A percentile compares a stretch with the other conserved stretches of the same genome.
These are phyloP conservation scores for Thermoascus crustaceus DNA, from an alignment of 2,329 filamentous ascomycete genomes.

Conservation along the genomic window DNA sequence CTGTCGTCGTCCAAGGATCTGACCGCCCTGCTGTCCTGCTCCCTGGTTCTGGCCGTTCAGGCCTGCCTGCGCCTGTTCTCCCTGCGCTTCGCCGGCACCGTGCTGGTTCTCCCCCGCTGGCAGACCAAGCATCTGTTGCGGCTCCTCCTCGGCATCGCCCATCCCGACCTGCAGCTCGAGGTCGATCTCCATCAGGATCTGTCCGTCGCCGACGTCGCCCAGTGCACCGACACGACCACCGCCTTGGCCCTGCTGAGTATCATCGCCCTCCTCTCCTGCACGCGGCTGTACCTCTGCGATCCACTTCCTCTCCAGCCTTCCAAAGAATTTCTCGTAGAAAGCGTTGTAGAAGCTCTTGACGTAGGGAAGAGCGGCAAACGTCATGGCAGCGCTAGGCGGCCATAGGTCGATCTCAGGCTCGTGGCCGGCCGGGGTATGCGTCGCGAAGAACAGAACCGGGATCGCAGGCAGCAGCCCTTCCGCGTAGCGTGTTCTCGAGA, in stretches of 20 bases:
- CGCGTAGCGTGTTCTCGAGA: constrained; percentile 57
- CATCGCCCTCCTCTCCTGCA: constrained; percentile 33
- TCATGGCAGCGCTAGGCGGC: constrained; percentile 59
- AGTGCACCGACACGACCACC: constrained; percentile 21
- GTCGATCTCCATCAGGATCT: constrained; percentile 42
- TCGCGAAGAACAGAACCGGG: constrained; percentile 49
- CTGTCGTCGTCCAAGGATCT: constrained; percentile 31
- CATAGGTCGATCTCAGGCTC: constrained; percentile 50
- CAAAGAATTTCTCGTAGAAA: constrained; percentile 53
- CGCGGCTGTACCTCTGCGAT: constrained; percentile 55
- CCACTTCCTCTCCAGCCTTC: constrained; percentile 52
- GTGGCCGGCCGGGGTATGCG: constrained; percentile 33
- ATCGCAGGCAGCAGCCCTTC: constrained; percentile 57
- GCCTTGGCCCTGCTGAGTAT: constrained; percentile 26
- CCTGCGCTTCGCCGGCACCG: constrained; percentile 2
- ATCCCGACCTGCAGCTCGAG: constrained; percentile 45
- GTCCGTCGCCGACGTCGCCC: constrained; percentile 29
- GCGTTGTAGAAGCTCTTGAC: constrained; percentile 55
- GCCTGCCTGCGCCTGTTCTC: constrained; percentile 2
- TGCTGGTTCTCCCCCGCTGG: constrained; percentile 18
- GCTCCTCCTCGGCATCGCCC: constrained; percentile 36
- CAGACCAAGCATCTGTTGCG: constrained; percentile 19
- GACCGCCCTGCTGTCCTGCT: constrained; percentile 17
- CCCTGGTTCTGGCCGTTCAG: constrained; percentile 7
- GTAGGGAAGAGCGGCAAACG: constrained; percentile 59